phyloP scores from a whole-genome alignment of 495 filamentous ascomycete species.

The Penicillium verhagenii region DNA sequence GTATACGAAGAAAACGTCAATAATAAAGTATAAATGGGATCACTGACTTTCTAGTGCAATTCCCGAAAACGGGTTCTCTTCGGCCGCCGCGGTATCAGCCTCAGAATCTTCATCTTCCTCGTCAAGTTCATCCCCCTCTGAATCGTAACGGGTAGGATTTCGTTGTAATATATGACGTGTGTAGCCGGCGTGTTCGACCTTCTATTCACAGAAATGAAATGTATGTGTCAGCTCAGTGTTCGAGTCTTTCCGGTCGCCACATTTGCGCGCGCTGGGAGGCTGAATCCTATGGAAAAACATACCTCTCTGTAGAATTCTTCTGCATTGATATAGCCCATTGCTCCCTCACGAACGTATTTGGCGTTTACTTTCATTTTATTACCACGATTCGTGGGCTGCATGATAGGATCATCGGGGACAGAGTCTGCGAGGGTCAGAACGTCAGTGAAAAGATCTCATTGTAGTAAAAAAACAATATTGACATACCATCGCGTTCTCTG shows the following conservation, averaged over 20 bases:
- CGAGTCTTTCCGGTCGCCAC: constrained; percentile 11
- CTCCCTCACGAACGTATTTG: constrained; percentile 74
- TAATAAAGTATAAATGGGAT: background rate
- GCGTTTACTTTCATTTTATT: constrained; percentile 87
- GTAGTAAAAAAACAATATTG: background rate
- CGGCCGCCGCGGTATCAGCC: constrained; percentile 65
- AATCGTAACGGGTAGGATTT: constrained; percentile 74
- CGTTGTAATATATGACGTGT: constrained; percentile 77
- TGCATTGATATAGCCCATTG: constrained; percentile 65
- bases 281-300: constrained; percentile 22
- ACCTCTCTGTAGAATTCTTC: constrained; percentile 86
- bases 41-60: constrained; percentile 78
- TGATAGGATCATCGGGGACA: constrained; percentile 82
- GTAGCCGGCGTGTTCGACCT: constrained; percentile 81
- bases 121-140: constrained; percentile 80
- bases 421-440: constrained; percentile 55
- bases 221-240: constrained; percentile 14
- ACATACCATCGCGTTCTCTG: constrained; percentile 58
- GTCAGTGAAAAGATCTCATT: constrained; percentile 9
- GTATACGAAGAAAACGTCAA: constrained; percentile 1
- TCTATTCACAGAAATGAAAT: constrained; percentile 43
- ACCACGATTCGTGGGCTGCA: constrained; percentile 79
- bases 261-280: background rate
- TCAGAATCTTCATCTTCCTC: constrained; percentile 75
- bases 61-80: constrained; percentile 79